Conservation (phyloP, 768 basidiomycete species). For the Daedaleopsis nitida region DNA sequence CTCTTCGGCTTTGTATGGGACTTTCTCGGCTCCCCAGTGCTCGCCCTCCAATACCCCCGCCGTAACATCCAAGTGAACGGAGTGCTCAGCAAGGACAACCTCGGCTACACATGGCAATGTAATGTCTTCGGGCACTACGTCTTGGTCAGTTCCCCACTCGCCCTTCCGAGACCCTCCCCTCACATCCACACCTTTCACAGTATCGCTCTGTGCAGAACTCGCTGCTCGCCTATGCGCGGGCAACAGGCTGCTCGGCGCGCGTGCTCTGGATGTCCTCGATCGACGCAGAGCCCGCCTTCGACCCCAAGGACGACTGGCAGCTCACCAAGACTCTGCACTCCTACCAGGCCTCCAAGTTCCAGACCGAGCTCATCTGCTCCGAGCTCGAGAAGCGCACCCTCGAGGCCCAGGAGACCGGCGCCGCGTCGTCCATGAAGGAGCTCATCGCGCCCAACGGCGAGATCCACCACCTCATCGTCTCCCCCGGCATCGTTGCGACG, state of each 20-base stretch:
- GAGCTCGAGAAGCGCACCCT: slow-evolving; percentile 52
- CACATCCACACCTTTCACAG: slow-evolving; percentile 36
- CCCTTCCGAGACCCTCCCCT: neutral
- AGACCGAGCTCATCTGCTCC: slow-evolving; percentile 67
- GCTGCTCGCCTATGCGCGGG: slow-evolving; percentile 44
- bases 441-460: slow-evolving; percentile 16
- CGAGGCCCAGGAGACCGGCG: slow-evolving; percentile 7
- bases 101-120: slow-evolving; percentile 84
- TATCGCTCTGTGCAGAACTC: slow-evolving; percentile 60
- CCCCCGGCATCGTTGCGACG: slow-evolving; percentile 73
- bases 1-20: slow-evolving; percentile 50
- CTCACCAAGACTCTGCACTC: slow-evolving; percentile 58
- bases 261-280: slow-evolving; percentile 83
- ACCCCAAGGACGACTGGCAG: slow-evolving; percentile 73
- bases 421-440: slow-evolving; percentile 1
- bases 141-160: slow-evolving; percentile 53
- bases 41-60: slow-evolving; percentile 52
- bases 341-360: slow-evolving; percentile 76
- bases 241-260: slow-evolving; percentile 47
- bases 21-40: slow-evolving; percentile 45
- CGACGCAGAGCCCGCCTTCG: slow-evolving; percentile 56
- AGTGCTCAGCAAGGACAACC: slow-evolving; percentile 62
- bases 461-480: slow-evolving; percentile 58
- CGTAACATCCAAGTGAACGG: slow-evolving; percentile 63
- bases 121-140: slow-evolving; percentile 83